Base-by-base conservation (phyloP, 805 yeast species). In the Barnettozyma wickerhamii region DNA sequence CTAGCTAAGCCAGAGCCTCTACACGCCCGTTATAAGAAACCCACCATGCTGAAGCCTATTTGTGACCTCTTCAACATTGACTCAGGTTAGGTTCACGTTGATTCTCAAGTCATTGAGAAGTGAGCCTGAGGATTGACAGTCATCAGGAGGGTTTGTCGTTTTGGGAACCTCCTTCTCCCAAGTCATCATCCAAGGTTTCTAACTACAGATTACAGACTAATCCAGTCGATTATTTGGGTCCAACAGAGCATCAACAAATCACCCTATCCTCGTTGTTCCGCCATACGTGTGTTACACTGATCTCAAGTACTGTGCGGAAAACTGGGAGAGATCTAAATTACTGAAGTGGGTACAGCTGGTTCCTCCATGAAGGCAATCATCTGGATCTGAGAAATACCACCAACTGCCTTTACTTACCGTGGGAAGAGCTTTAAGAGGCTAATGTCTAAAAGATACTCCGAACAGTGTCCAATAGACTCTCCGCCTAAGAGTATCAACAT, bases 51-150 rank as follows among this genome's bases (percentile, higher is more conserved):
- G 53, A 72, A 72, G 45, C 70, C 71, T 28, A 71, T 83, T 10
- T 68, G 83, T 33, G 90, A 84, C 53, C 67, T 79, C 3, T 74
- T 84, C 53, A 79, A 81, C 46, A 70, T 77, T 39, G 83, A 78
- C 21, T 71, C 77, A 15, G 74, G 71, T 38, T 66, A 78, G 29
- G 76, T 80, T 47, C 79, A 72, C 46, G 68, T 80, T 28, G 71
- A 71, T 82, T 3, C 76, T 84, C 60, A 84, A 83, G 59, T 68
- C 83, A 0, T 57, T 71, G 20, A 60, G 55, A 15, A 68, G 64
- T 14, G 62, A 57, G 10, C 29, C 29, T 6, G 59, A 50, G 19
- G 51, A 51, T 10, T 53, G 49, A 32, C 55, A 52, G 9, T 50
- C 51, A 12, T 62, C 73, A 9, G 60, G 79, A 6, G 66, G 73